Base-by-base conservation (phyloP, 2,329 filamentous ascomycete genomes). In the Diaporthe vexans region DNA sequence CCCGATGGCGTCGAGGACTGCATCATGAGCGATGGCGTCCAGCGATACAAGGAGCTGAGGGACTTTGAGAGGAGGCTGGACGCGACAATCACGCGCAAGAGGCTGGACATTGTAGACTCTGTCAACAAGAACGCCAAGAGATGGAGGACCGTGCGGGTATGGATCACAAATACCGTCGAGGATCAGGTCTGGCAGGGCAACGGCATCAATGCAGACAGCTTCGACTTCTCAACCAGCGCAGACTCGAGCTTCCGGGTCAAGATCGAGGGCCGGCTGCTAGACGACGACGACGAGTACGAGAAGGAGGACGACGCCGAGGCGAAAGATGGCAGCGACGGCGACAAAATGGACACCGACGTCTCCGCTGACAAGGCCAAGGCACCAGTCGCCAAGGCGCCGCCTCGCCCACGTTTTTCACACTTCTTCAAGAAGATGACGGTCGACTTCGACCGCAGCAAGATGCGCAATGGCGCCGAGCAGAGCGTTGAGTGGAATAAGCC, bases 111-210 rank as follows among this genome's bases (percentile, higher is more conserved):
- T 76, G 91, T 94, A 76, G 96, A 98, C 81, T 92, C 91, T 57
- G 90, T 94, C 71, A 94, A 91, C 81, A 91, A 93, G 77, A 93
- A 92, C 76, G 88, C 91, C 75, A 97, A 94, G 90, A 91, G 94
- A 78, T 93, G 93, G 83, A 94, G 93, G 81, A 97, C 95, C 3
- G 88, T 99, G 83, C 93, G 96, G 76, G 90, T 99, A 77, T 98
- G 95, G 95, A 92, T 99, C 79, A 95, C 92, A 80, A 99, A 99
- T 84, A 98, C 95, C 1, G 95, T 93, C 46, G 95, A 98, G 83
- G 94, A 97, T 80, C 97, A 99, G 84, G 92, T 94, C 43, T 98
- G 97, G 97, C 97, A 99, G 84, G 89, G 88, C 52, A 90, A 88
- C 78, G 87, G 87, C 54, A 86, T 93, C 75, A 92, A 92, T 75